A percentile compares a stretch with the other conserved stretches of the same genome.
phyloP scores from a whole-genome alignment of 2,329 filamentous ascomycete genomes.

The Metarhizium album region DNA sequence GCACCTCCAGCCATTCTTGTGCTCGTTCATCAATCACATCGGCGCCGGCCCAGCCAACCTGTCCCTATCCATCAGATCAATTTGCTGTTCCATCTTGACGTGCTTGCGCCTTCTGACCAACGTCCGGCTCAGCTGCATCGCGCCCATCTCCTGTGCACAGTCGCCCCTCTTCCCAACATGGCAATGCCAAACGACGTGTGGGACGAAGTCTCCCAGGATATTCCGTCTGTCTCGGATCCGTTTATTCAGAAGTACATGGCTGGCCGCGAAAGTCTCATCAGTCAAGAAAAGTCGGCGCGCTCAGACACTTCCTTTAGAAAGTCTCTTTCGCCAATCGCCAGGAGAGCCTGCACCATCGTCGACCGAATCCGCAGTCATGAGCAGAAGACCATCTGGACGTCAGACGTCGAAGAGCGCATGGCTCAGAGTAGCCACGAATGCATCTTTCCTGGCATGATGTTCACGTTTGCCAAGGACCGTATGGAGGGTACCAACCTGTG shows the following conservation, averaged over 20 bases:
- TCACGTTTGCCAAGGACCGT: constrained; percentile 69
- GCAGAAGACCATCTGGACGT: constrained; percentile 64
- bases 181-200: constrained; percentile 45
- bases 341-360: constrained; percentile 69
- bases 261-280: constrained; percentile 65
- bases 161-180: constrained; percentile 16
- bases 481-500: constrained; percentile 81
- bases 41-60: too few relatives aligned
- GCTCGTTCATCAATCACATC: too few relatives aligned
- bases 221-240: constrained; percentile 52
- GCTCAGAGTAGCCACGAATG: constrained; percentile 51
- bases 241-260: constrained; percentile 75
- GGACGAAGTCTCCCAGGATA: constrained; percentile 43
- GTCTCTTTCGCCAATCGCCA: constrained; percentile 67
- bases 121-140: not conserved
- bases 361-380: constrained; percentile 70
- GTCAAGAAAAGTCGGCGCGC: constrained; percentile 70
- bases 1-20: too few relatives aligned
- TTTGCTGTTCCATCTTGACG: not conserved
- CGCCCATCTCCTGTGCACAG: not conserved
- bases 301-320: constrained; percentile 64
- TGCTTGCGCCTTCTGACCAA: not conserved
- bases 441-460: constrained; percentile 88
- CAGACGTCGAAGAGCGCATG: constrained; percentile 58
- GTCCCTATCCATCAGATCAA: not conserved